These are phyloP conservation scores for Zasmidium cellare DNA, from an alignment of 2,329 filamentous ascomycete species.

Conservation along the genomic window DNA sequence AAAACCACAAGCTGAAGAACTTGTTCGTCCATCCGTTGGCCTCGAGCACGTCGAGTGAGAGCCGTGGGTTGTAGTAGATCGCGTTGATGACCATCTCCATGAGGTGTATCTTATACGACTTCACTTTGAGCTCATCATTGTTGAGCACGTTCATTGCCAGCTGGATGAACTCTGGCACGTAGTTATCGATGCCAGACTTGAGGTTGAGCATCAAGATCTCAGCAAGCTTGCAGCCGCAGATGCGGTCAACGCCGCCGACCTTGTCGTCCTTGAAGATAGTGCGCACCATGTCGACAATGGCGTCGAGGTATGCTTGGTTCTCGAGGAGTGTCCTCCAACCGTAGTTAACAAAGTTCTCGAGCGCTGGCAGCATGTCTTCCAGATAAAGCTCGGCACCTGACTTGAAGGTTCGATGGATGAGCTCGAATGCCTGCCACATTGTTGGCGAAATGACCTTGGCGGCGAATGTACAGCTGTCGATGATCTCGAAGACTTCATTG, in stretches of 20 bases:
- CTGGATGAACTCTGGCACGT: slow-evolving; percentile 82
- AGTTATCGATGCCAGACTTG: slow-evolving; percentile 82
- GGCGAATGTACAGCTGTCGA: slow-evolving; percentile 98
- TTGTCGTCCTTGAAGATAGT: slow-evolving; percentile 94
- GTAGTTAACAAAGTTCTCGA: slow-evolving; percentile 97
- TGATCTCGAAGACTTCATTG: slow-evolving; percentile 98
- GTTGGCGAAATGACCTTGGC: slow-evolving; percentile 92
- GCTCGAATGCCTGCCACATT: slow-evolving; percentile 98
- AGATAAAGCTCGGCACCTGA: slow-evolving; percentile 94
- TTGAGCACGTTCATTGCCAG: slow-evolving; percentile 83
- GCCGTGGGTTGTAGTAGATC: slow-evolving; percentile 91
- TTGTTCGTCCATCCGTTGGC: slow-evolving; percentile 93
- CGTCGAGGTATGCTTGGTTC: slow-evolving; percentile 82
- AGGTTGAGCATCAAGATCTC: slow-evolving; percentile 97
- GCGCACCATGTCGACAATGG: slow-evolving; percentile 88
- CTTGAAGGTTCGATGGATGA: slow-evolving; percentile 97
- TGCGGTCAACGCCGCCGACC: slow-evolving; percentile 88
- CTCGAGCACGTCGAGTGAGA: slow-evolving; percentile 86
- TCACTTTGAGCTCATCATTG: slow-evolving; percentile 77
- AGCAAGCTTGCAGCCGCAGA: slow-evolving; percentile 95
- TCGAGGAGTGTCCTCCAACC: slow-evolving; percentile 77
- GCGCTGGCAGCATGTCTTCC: slow-evolving; percentile 95
- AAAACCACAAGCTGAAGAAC: slow-evolving; percentile 98
- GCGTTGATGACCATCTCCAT: slow-evolving; percentile 99
- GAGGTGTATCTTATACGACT: slow-evolving; percentile 90